These are phyloP conservation scores for Poteriospumella lacustris DNA, from an alignment of 108 stramenopile genomes.

Conservation along the genomic window DNA sequence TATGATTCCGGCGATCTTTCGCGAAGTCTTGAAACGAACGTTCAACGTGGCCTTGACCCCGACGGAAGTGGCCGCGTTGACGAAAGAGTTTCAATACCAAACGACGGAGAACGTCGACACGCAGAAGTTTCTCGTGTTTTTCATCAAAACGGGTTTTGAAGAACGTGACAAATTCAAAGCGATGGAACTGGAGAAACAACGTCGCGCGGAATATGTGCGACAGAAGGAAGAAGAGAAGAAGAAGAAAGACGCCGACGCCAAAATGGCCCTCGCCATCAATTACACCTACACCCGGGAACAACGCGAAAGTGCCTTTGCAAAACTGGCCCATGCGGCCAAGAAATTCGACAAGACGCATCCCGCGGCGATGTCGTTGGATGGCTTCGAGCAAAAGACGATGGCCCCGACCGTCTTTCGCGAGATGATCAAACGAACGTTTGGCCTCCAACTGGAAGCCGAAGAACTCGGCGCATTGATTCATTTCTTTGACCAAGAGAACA, in stretches of 20 bases:
- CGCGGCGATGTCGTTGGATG: conserved; percentile 16
- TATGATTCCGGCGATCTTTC: conserved; percentile 8
- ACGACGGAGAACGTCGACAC: background rate
- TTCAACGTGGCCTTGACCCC: background rate
- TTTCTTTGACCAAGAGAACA: conserved; percentile 18
- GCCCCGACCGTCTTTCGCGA: conserved; percentile 14
- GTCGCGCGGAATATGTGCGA: background rate
- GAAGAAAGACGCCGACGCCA: background rate
- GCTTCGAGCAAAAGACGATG: conserved; percentile 16
- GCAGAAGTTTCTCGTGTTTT: background rate
- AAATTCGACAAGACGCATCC: conserved; percentile 29
- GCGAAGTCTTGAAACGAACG: conserved; percentile 3
- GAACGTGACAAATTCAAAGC: background rate
- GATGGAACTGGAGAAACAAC: conserved; percentile 22
- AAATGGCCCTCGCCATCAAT: background rate
- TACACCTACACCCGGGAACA: background rate
- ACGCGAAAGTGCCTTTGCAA: background rate
- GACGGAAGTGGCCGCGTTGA: background rate
- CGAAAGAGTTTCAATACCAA: background rate
- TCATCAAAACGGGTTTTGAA: background rate
- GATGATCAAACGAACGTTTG: conserved; percentile 22
- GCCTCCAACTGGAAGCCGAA: background rate
- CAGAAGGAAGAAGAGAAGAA: background rate
- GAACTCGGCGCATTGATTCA: conserved; percentile 7
- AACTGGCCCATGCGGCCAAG: conserved; percentile 1